phyloP scores from a whole-genome alignment of 805 yeast species.

The Pachysolen tannophilus region DNA sequence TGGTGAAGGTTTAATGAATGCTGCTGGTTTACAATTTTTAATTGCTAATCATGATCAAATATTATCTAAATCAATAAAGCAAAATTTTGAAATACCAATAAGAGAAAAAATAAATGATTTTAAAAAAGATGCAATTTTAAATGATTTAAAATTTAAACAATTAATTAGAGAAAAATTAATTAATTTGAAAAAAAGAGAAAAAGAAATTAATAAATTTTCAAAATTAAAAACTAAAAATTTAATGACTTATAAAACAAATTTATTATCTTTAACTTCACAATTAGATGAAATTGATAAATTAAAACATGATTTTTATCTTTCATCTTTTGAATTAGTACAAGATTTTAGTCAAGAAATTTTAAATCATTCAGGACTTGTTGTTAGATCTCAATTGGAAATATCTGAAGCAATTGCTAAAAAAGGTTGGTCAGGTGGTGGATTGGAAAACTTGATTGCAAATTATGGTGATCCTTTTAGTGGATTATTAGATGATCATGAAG shows the following conservation, averaged over 20 bases:
- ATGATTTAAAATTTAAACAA: slow-evolving; percentile 46
- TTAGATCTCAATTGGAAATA: slow-evolving; percentile 75
- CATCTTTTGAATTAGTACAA: slow-evolving; percentile 54
- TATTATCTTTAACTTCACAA: slow-evolving; percentile 61
- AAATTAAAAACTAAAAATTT: slow-evolving; percentile 57
- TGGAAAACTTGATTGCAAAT: slow-evolving; percentile 56
- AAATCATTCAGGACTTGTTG: slow-evolving; percentile 49
- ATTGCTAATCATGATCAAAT: slow-evolving; percentile 74
- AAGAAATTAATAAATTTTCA: slow-evolving; percentile 49
- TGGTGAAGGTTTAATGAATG: slow-evolving; percentile 58
- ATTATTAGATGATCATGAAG: too few relatives aligned
- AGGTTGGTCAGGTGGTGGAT: slow-evolving; percentile 84
- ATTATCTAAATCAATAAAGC: slow-evolving; percentile 46
- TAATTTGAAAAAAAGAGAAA: slow-evolving; percentile 51
- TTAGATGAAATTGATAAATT: slow-evolving; percentile 72
- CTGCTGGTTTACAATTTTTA: slow-evolving; percentile 71
- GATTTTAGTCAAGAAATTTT: slow-evolving; percentile 50
- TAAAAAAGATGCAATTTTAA: slow-evolving; percentile 30
- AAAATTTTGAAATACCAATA: slow-evolving; percentile 50
- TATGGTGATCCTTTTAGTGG: slow-evolving; percentile 60
- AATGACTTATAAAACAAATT: slow-evolving; percentile 56
- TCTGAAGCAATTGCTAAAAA: slow-evolving; percentile 75
- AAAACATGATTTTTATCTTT: slow-evolving; percentile 67
- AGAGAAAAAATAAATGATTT: slow-evolving; percentile 35
- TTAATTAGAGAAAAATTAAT: slow-evolving; percentile 45